phyloP scores from a whole-genome alignment of 1,139 yeast genomes.

The Scheffersomyces illinoinensis region DNA sequence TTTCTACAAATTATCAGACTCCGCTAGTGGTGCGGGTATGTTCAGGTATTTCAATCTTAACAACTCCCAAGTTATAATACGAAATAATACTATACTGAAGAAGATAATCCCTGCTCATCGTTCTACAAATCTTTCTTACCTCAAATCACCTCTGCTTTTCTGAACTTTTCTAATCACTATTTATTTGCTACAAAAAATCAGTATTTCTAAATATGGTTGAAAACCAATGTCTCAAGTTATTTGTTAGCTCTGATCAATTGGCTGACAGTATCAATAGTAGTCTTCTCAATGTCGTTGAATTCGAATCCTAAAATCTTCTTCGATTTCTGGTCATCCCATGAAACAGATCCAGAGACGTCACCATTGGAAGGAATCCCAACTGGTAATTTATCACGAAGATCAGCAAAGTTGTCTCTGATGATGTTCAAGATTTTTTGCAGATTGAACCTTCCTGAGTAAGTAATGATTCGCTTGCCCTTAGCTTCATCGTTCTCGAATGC shows the following conservation, averaged over 20 bases:
- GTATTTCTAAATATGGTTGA: too few species aligned
- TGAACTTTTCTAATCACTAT: too few species aligned
- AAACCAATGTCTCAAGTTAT: background rate
- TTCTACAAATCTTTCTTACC: too few species aligned
- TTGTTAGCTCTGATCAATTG: conserved; percentile 30
- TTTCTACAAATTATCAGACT: too few species aligned
- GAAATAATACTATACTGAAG: too few species aligned
- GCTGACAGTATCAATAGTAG: conserved; percentile 43
- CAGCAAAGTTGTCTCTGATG: conserved; percentile 12
- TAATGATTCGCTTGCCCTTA: conserved; percentile 26
- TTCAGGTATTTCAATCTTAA: too few species aligned
- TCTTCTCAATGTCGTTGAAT: conserved; percentile 34
- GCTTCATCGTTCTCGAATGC: conserved; percentile 30
- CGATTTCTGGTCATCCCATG: conserved; percentile 24
- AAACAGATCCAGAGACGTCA: conserved; percentile 3
- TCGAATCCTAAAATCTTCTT: conserved; percentile 34
- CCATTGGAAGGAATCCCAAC: conserved; percentile 7
- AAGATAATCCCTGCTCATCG: too few species aligned
- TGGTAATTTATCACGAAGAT: conserved; percentile 6
- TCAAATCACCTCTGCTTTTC: too few species aligned
- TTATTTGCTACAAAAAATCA: too few species aligned
- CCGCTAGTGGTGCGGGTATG: too few species aligned
- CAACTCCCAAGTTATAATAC: too few species aligned
- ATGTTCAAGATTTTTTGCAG: conserved; percentile 35
- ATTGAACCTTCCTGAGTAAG: conserved; percentile 30